Evolutionary conservation across 1,139 yeast genomes (phyloP), one percentile per base, ranked within the genome.

Genomic region (Yamadazyma jaroonii): DNA sequence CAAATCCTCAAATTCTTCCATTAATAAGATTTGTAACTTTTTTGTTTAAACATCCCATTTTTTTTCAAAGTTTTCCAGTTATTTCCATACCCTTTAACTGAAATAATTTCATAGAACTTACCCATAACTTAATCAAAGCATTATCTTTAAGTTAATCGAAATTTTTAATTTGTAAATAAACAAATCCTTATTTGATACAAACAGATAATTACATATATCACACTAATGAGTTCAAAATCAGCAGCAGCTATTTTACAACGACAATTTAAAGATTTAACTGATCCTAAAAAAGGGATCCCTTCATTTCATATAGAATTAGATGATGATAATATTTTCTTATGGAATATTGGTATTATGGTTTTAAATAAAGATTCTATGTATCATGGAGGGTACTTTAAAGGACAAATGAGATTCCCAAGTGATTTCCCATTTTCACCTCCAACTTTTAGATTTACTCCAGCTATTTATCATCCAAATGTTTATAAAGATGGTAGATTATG

Each of bases 341-440:
- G 96, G 97, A 86, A 86, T 59, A 77, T 90, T 43, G 97, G 96
- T 15, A 87, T 90, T 43, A 88, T 89, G 89, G 95, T 90, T 21
- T 74, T 88, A 42, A 85, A 86, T 60, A 83, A 84, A 52, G 96
- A 88, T 47, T 86, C 96, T 21, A 83, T 86, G 53, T 90, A 87
- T 65, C 89, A 90, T 55, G 97, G 97, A 34, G 97, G 97, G n/a
- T 90, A 86, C 61, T 85, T 90, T 65, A 86, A 82, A 59, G 96
- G 96, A 20, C 95, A 87, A 60, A 87, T 90, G 95, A 73, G 84
- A 50, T 90, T 90, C 64, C 97, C 97, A 3, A 67, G 74, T 26
- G 96, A 89, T 61, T 90, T 83, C 64, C 97, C 97, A 2, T 90
- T 79, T 59, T 71, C 86, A 12, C 97, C 97, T 22, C 97, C 97